Base-by-base conservation (phyloP, 2,329 filamentous ascomycete genomes). In the Monilinia vaccinii-corymbosi region DNA sequence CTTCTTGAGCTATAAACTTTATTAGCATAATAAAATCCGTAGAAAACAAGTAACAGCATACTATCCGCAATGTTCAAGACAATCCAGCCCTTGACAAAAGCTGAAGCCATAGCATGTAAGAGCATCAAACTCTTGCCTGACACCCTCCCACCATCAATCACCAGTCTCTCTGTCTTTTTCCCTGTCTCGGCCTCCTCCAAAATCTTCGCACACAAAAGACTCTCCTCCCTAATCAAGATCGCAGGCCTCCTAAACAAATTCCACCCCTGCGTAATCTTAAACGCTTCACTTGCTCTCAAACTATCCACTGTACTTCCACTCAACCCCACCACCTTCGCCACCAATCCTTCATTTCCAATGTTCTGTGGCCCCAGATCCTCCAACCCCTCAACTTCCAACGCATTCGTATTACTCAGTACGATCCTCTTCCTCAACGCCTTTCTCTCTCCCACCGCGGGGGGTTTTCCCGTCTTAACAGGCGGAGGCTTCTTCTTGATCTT, bases 401-500 rank as follows among this genome's bases (percentile, higher is more conserved):
- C 94, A 75, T 96, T 97, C 74, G 89, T 88, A 76, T 97, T 99
- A 78, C 88, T 93, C 62, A 99, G 84, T 62, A 95, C 85, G 69
- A 99, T 89, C 67, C 89, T 85, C 78, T 95, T 96, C 66, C 91
- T 86, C 71, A 89, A 79, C 32, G 89, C 89, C 76, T 91, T 96
- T 66, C 92, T 85, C 79, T 97, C 92, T 66, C 92, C 93, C 3
- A 84, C 79, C 14, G 78, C 78, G 23, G 88, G 87, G 18, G 84
- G 79, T 73, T 81, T 82, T 21, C 68, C 69, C 4, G 64, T 64
- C 60, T 64, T 63, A 51, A 63, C 61, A 56, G 61, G 49, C 11
- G 61, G 57, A 8, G 62, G 52, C 71, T 79, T 79, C 73, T 83
- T 85, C 73, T 81, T 84, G 65, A 72, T 69, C 58, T 60, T 62